These are phyloP conservation scores for Candida koratica DNA, from an alignment of 805 yeast species.

Conservation along the genomic window DNA sequence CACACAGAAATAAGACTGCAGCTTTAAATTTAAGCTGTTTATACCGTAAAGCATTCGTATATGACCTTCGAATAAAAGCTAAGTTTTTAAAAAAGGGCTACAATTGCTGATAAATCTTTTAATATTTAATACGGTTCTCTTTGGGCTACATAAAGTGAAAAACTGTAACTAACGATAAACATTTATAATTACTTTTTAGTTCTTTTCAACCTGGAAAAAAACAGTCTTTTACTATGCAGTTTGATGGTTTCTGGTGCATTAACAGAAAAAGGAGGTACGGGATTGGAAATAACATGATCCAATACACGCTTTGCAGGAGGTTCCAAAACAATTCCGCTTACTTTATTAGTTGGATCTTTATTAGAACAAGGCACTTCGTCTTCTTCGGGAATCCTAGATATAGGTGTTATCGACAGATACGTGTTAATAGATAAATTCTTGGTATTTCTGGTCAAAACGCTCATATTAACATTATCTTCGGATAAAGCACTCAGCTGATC, in stretches of 20 bases:
- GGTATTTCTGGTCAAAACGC: conserved; percentile 23
- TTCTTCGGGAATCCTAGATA: conserved; percentile 14
- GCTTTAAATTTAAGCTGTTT: no score
- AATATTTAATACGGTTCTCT: no score
- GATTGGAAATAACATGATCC: conserved; percentile 11
- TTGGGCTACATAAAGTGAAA: no score
- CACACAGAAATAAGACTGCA: not conserved
- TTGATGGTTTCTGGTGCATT: conserved; percentile 13
- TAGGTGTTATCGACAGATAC: conserved; percentile 5
- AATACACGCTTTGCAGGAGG: conserved; percentile 11
- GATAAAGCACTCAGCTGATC: conserved; percentile 5
- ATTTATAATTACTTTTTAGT: conserved; percentile 7
- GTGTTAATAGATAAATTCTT: conserved; percentile 21
- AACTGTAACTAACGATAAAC: no score
- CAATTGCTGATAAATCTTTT: no score
- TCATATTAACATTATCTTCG: conserved; percentile 2
- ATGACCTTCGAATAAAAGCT: no score
- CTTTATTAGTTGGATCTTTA: conserved; percentile 4
- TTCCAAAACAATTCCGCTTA: conserved; percentile 14
- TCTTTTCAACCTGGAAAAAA: conserved; percentile 14
- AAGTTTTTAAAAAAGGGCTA: no score
- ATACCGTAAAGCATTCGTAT: no score
- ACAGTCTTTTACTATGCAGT: conserved; percentile 17
- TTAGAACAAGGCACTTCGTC: conserved; percentile 1
- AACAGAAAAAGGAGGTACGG: conserved; percentile 14